Evolutionary conservation across 1,139 yeast species (phyloP), one percentile per base, ranked within the genome.

Genomic region (Lodderomyces orthopsilosis): DNA sequence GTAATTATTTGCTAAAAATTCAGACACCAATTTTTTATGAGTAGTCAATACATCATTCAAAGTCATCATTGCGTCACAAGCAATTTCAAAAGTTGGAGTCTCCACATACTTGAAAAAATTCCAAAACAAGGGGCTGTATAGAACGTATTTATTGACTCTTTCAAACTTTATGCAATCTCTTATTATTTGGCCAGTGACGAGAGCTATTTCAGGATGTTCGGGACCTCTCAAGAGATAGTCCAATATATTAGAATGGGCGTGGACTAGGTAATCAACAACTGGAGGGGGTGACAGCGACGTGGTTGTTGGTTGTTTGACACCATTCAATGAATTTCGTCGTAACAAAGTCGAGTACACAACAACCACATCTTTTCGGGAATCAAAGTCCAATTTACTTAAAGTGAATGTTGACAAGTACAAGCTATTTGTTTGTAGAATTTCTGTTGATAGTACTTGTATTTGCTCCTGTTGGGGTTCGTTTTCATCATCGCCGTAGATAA

Each of bases 141-240:
- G 59, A 9, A 87, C 73, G 48, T 77, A 74, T 43, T 74, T 69
- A 42, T 87, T 79, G 45, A 93, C 73, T 34, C 72, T 75, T 61
- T 90, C 97, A 59, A 83, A 83, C 56, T 86, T 86, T 49, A 89
- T 76, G 55, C 96, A 87, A 59, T 91, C 97, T 44, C 97, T 75
- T 40, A 93, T 67, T 56, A 93, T 88, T 44, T 81, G 77, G 1
- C 97, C 96, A 19, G 86, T 76, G 34, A 83, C 77, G 36, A 89
- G 68, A 18, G 93, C 93, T 24, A 80, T 74, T 44, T 90, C 96
- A 3, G 79, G 75, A 37, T 72, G 59, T 51, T 88, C 95, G 10
- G 85, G 90, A 8, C 89, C 87, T 47, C 75, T 74, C 51, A 91
- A 68, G 49, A 93, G 73, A 35, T 77, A 56, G 26, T 74, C 70